Evolutionary conservation across 2,329 filamentous ascomycete species (phyloP).

Genomic region (Aplosporella prunicola): DNA sequence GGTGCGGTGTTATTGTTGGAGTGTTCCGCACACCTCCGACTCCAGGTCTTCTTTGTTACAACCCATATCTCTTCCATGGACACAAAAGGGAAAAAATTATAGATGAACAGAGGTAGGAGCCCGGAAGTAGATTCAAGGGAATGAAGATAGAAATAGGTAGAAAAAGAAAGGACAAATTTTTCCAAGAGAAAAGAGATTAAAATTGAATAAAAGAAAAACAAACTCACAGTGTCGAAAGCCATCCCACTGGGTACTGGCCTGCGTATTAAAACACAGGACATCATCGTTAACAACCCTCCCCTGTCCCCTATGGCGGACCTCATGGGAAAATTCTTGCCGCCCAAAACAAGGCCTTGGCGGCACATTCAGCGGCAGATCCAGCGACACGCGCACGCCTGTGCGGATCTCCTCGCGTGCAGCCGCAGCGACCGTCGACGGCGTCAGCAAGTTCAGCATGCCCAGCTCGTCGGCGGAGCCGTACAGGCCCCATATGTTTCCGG

Average conservation of each 20-base stretch:
- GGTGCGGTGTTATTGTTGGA: no score
- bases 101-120: no score
- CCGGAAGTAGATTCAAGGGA: no score
- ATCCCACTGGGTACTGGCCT: constrained; percentile 31
- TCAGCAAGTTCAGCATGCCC: constrained; percentile 48
- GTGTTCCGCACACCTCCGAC: no score
- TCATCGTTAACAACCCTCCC: constrained; percentile 29
- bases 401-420: constrained; percentile 41
- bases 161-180: not conserved
- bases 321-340: constrained; percentile 22
- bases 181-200: no score
- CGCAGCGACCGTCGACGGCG: constrained; percentile 33
- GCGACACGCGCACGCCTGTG: constrained; percentile 28
- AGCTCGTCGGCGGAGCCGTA: constrained; percentile 44
- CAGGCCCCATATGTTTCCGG: constrained; percentile 48
- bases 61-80: no score
- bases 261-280: constrained; percentile 28
- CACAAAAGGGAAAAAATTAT: no score
- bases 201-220: not conserved
- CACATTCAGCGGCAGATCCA: constrained; percentile 34
- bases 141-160: no score
- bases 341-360: constrained; percentile 30
- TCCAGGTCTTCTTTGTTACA: no score
- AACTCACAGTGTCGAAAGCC: constrained; percentile 28
- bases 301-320: constrained; percentile 20